phyloP scores from a whole-genome alignment of 169 alveolate genomes.

The Eimeria acervulina region DNA sequence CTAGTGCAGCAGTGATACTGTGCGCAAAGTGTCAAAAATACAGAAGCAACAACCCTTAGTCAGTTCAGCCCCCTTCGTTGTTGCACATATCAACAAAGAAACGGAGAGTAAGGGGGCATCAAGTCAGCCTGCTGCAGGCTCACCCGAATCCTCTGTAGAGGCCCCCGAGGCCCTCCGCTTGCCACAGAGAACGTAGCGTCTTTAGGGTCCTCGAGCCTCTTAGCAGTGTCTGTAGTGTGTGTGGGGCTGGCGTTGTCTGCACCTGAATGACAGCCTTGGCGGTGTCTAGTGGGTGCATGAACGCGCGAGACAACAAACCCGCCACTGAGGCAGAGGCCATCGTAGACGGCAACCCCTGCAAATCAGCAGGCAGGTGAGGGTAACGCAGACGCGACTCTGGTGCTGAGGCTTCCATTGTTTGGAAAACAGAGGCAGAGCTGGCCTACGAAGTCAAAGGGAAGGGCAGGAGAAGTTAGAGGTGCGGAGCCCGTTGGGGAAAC shows the following conservation, averaged over 20 bases:
- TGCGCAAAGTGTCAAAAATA: not conserved
- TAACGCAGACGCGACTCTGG: conserved; percentile 28
- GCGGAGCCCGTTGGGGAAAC: not conserved
- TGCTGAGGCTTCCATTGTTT: not conserved
- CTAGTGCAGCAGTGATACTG: conserved; percentile 77
- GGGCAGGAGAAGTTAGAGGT: not conserved
- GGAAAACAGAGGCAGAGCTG: not conserved
- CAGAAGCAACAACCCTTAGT: not conserved
- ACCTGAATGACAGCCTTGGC: conserved; percentile 83
- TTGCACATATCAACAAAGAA: not conserved
- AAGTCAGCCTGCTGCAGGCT: not conserved
- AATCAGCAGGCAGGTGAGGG: conserved; percentile 24
- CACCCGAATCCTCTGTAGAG: conserved; percentile 81
- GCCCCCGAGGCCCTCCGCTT: conserved; percentile 25
- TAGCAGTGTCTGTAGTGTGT: not conserved
- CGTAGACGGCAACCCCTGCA: conserved; percentile 60
- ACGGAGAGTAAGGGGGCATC: not conserved
- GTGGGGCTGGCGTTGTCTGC: not conserved
- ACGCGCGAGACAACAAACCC: conserved; percentile 64
- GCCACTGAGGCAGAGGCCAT: conserved; percentile 77
- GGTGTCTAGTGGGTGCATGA: conserved; percentile 82
- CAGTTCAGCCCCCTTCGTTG: not conserved
- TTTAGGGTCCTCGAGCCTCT: conserved; percentile 49
- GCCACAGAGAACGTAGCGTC: conserved; percentile 27
- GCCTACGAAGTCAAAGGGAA: not conserved